Evolutionary conservation across 768 basidiomycete species (phyloP).

Genomic region (Mycena belliarum): DNA sequence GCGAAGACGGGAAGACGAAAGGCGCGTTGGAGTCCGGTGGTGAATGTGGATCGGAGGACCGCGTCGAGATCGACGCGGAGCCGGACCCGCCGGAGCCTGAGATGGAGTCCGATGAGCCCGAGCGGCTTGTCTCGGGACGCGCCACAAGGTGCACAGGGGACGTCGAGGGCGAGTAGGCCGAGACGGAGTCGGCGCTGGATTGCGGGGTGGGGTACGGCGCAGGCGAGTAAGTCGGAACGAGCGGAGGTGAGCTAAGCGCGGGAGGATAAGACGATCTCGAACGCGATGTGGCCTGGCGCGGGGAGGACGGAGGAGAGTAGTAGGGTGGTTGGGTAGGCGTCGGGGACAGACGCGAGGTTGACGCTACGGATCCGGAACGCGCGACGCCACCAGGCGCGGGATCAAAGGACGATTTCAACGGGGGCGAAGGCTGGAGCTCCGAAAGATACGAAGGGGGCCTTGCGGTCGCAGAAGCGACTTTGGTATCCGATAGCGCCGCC

Average conservation of each 20-base stretch:
- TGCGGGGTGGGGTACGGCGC: slow-evolving; percentile 9
- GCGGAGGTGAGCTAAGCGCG: not conserved
- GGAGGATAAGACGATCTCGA: not conserved
- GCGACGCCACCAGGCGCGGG: not conserved
- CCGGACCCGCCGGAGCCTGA: slow-evolving; percentile 6
- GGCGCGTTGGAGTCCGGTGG: not conserved
- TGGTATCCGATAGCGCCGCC: slow-evolving; percentile 17
- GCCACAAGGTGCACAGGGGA: not conserved
- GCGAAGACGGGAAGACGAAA: slow-evolving; percentile 27
- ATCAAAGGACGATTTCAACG: not conserved
- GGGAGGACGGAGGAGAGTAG: slow-evolving; percentile 16
- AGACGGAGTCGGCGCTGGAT: not conserved
- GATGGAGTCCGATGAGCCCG: slow-evolving; percentile 11
- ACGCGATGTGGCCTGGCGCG: not conserved
- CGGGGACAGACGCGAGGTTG: slow-evolving; percentile 11
- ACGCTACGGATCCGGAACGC: slow-evolving; percentile 10
- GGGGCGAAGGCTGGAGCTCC: not conserved
- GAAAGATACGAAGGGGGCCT: slow-evolving; percentile 15
- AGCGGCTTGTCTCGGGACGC: not conserved
- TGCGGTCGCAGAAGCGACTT: slow-evolving; percentile 10
- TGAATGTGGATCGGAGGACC: no score
- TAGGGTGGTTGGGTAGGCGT: slow-evolving; percentile 8
- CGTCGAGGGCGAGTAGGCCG: slow-evolving; percentile 8
- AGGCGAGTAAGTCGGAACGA: not conserved
- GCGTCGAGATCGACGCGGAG: not conserved